Evolutionary conservation across 805 yeast genomes (phyloP), one percentile per base, ranked within the genome.

Genomic region (Priceomyces melissophilus): DNA sequence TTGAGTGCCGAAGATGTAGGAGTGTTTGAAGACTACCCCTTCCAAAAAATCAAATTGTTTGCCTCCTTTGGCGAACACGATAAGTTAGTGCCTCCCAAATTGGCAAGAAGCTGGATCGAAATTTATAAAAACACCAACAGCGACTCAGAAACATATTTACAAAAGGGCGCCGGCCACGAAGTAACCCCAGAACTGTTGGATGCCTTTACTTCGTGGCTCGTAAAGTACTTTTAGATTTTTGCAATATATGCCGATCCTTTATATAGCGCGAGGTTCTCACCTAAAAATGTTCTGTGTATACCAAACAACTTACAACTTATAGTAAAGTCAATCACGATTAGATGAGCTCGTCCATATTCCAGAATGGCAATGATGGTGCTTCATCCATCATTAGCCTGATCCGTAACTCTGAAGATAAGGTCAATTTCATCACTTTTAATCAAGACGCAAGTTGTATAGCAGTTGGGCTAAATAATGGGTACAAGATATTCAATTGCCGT

Each of bases 391-490:
- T 40, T 10, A 40, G 44, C 12, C 29, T 39, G 15, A 32, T 35
- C 8, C 45, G 40, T 27, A 47, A 47, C 25, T 38, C 46, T 7
- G 47, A 41, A 13, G 63, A 58, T 25, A 45, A 50, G 14, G 72
- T 69, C 40, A 70, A 69, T 43, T 69, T 55, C 53, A 65, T 69
- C 30, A 62, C 69, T 1, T 89, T 90, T 75, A 91, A 93, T 65
- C 99, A 91, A 71, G 96, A 91, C 65, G 82, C 82, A 45, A 74
- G 73, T 57, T 87, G 96, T 62, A 73, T 89, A 12, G 84, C 93
- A 1, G 79, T 84, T 1, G 93, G 95, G 2, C 73, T 83, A 4
- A 73, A 74, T 32, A 67, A 68, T 32, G 79, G 84, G 10, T 82
- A 86, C 58, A 76, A 76, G 51, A 85, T 91, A 35, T 91, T 76